Conservation (phyloP, 1,284 basidiomycete genomes). For the Sporisorium sorghi region DNA sequence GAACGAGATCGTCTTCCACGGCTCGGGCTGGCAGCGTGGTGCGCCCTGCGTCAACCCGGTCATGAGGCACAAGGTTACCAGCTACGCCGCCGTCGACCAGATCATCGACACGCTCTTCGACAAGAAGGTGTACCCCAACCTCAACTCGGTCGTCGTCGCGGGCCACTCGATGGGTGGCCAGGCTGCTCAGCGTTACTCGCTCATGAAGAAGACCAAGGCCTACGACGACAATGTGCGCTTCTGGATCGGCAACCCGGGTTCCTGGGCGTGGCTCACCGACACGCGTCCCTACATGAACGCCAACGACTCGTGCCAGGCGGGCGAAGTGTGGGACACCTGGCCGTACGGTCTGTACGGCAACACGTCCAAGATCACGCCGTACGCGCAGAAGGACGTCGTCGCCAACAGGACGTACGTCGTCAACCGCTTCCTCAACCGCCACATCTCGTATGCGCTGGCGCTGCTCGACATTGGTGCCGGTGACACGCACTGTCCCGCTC, state of each 20-base stretch:
- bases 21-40: constrained; percentile 58
- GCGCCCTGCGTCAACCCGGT: constrained; percentile 46
- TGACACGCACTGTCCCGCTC: constrained; percentile 52
- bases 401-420: constrained; percentile 49
- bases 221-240: constrained; percentile 58
- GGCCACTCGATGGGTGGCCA: constrained; percentile 65
- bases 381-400: constrained; percentile 25
- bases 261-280: constrained; percentile 61
- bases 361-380: constrained; percentile 45
- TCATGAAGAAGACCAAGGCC: constrained; percentile 47
- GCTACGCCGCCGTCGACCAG: constrained; percentile 59
- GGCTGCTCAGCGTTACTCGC: constrained; percentile 55
- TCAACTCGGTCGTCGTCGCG: constrained; percentile 61
- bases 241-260: constrained; percentile 61
- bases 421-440: constrained; percentile 53
- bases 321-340: constrained; percentile 55
- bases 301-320: constrained; percentile 31
- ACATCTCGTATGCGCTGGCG: constrained; percentile 56
- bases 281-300: constrained; percentile 49
- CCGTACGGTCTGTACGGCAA: constrained; percentile 64
- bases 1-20: constrained; percentile 38
- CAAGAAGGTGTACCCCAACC: constrained; percentile 56
- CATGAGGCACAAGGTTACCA: constrained; percentile 38
- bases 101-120: constrained; percentile 52
- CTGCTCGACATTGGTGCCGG: constrained; percentile 48